Base-by-base conservation (phyloP, 495 filamentous ascomycete species). In the Penicillium subrubescens region DNA sequence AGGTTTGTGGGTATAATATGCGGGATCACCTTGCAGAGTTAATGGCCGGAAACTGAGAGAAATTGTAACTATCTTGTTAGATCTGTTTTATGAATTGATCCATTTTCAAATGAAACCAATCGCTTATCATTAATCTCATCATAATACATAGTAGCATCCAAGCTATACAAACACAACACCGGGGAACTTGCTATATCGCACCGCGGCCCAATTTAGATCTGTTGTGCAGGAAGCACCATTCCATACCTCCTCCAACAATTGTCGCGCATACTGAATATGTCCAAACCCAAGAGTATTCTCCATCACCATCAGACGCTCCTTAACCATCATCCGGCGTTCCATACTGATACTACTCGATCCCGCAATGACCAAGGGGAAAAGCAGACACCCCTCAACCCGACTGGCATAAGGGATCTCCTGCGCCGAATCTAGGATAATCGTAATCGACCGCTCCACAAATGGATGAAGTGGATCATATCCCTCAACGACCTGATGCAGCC, bases 221-320 rank as follows among this genome's bases (percentile, higher is more conserved):
- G 58, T 57, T 52, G 58, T 7, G 6, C 29, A 15, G 3, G 44
- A 23, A 25, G 44, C 44, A 14, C 64, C 62, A 41, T 57, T 43
- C 72, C 72, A 75, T 0, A 75, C 68, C 2, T 62, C 63, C 12
- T 73, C 70, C 23, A 75, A 21, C 0, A 75, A 39, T 51, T 69
- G 70, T 44, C 70, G 54, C 0, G 70, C 68, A 34, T 69, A 61
- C 27, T 67, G 64, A 12, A 75, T 75, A 64, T 75, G 72, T 23
- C 62, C 60, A 46, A 73, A 75, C 1, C 72, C 72, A 15, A 75
- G 35, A 0, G 72, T 75, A 50, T 69, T 71, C 27, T 75, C 72
- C 67, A 75, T 72, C 0, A 75, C 72, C 72, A 75, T 75, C 7
- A 75, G 35, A 12, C 70, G 62, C 50, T 75, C 70, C 34, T 75